phyloP scores from a whole-genome alignment of 371 early-diverging fungal species.

The Capillidium heterosporum region DNA sequence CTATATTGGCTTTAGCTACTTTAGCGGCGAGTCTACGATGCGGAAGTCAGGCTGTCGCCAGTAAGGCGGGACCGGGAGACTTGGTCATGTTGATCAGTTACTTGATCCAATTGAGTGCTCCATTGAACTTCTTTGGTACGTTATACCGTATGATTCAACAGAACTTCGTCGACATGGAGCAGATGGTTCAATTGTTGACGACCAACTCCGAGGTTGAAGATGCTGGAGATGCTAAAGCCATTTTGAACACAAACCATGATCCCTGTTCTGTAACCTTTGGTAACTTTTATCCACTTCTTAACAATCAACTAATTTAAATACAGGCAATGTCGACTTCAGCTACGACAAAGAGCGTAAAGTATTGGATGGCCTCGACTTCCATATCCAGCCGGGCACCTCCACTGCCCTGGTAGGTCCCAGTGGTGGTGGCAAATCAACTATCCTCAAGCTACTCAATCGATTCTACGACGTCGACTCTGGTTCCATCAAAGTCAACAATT shows the following conservation, averaged over 20 bases:
- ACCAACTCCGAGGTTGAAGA: constrained; percentile 15
- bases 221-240: constrained; percentile 22
- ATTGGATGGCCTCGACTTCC: constrained; percentile 29
- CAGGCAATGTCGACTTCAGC: constrained; percentile 34
- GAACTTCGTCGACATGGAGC: constrained; percentile 58
- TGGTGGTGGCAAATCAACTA: constrained; percentile 83
- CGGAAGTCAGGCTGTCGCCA: constrained; percentile 52
- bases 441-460: constrained; percentile 71
- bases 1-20: constrained; percentile 64
- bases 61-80: constrained; percentile 24
- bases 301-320: background rate
- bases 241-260: constrained; percentile 10
- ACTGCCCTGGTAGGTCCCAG: constrained; percentile 55
- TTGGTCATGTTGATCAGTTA: constrained; percentile 84
- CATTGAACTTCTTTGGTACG: constrained; percentile 21
- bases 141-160: constrained; percentile 18
- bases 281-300: constrained; percentile 4
- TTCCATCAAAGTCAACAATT: constrained; percentile 68
- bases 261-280: constrained; percentile 20
- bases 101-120: constrained; percentile 56
- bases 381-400: constrained; percentile 29
- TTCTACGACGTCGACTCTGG: constrained; percentile 76
- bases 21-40: constrained; percentile 56
- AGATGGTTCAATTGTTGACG: constrained; percentile 41
- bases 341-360: constrained; percentile 29